phyloP scores from a whole-genome alignment of 164 flowering plant species.

The Santalum album region DNA sequence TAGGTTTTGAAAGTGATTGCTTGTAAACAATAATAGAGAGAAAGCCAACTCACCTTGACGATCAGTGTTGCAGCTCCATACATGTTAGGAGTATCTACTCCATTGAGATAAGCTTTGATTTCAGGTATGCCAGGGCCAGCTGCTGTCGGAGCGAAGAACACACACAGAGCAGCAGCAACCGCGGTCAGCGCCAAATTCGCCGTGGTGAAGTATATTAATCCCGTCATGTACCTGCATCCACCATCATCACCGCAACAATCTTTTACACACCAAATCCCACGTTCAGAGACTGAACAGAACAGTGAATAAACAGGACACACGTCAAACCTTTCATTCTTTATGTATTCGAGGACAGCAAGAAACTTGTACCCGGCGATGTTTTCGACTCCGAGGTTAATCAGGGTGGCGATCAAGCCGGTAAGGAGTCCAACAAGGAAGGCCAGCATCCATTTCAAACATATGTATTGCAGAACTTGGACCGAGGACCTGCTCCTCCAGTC shows the following conservation, averaged over 20 bases:
- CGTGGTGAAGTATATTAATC: slow-evolving; percentile 41
- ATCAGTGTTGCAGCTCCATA: slow-evolving; percentile 69
- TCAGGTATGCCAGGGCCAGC: slow-evolving; percentile 99
- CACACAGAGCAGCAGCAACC: slow-evolving; percentile 59
- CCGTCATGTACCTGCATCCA: slow-evolving; percentile 52
- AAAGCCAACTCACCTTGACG: slow-evolving; percentile 56
- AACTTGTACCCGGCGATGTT: slow-evolving; percentile 82
- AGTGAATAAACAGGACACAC: neutral
- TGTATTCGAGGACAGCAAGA: slow-evolving; percentile 30
- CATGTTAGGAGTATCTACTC: slow-evolving; percentile 85
- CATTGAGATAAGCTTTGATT: slow-evolving; percentile 92
- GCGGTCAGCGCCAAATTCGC: slow-evolving; percentile 50
- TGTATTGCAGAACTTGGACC: slow-evolving; percentile 66
- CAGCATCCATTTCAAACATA: slow-evolving; percentile 70
- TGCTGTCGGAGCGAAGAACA: slow-evolving; percentile 79
- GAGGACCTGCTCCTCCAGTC: slow-evolving; percentile 89
- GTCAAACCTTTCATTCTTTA: slow-evolving; percentile 43
- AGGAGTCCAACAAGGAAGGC: slow-evolving; percentile 76
- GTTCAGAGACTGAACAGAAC: neutral
- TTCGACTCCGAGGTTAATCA: slow-evolving; percentile 88
- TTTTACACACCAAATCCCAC: neutral
- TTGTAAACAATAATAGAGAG: no score
- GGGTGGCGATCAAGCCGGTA: slow-evolving; percentile 66
- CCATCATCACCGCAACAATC: slow-evolving; percentile 7
- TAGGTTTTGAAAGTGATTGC: no score